Percentiles rank a stretch among this genome's conserved stretches.
Conservation (phyloP, 805 yeast genomes). For the Candida oleophila region DNA sequence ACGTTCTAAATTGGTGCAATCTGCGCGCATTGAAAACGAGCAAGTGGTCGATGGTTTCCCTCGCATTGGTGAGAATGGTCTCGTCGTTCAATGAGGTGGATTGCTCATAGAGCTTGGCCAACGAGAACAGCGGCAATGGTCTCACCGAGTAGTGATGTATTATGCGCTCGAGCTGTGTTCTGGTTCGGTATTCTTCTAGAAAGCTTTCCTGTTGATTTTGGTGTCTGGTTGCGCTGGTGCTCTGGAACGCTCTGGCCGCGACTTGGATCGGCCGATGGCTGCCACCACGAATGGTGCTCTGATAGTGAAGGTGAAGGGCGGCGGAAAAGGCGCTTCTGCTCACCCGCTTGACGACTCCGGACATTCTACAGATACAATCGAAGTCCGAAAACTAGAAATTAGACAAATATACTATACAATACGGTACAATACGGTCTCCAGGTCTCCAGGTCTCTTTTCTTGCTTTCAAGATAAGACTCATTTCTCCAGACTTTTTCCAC, state of each 20-base stretch:
- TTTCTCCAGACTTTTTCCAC: neutral
- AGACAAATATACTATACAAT: too few relatives aligned
- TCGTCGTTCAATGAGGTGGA: constrained; percentile 38
- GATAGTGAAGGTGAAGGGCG: too few relatives aligned
- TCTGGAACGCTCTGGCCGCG: neutral
- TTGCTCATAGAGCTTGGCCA: constrained; percentile 48
- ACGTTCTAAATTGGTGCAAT: constrained; percentile 61
- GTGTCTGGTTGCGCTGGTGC: neutral
- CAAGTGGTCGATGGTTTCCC: constrained; percentile 55
- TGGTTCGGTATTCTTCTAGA: constrained; percentile 52
- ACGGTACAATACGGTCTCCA: too few relatives aligned
- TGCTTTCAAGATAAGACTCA: constrained; percentile 11
- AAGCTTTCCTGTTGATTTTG: constrained; percentile 33
- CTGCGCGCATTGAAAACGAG: constrained; percentile 69
- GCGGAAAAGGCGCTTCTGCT: too few relatives aligned
- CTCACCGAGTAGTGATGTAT: constrained; percentile 55
- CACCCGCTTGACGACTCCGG: too few relatives aligned
- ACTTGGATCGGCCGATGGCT: neutral
- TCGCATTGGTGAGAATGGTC: constrained; percentile 42
- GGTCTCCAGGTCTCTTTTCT: too few relatives aligned
- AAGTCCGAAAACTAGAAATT: too few relatives aligned
- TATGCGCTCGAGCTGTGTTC: constrained; percentile 58
- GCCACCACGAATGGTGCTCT: too few relatives aligned
- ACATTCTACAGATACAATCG: too few relatives aligned
- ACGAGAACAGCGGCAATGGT: constrained; percentile 52